Base-by-base conservation (phyloP, 2,329 filamentous ascomycete species). In the Sclerotinia glacialis region DNA sequence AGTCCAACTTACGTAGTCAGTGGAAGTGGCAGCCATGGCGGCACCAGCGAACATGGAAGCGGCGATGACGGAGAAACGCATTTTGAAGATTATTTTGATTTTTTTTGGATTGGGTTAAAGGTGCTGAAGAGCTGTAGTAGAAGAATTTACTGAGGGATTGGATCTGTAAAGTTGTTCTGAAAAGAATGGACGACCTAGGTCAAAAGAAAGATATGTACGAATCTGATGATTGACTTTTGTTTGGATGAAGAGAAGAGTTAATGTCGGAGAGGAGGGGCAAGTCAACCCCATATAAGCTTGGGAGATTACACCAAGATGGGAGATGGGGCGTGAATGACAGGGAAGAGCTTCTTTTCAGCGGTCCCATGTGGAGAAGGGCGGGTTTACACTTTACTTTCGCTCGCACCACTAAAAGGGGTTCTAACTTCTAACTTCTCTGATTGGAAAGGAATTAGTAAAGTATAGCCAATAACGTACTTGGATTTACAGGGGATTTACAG, bases 151-250 rank as follows among this genome's bases (percentile, higher is more conserved):
- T 49, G 50, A 53, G 37, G 11, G 2, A 5, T 40, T 40, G 14
- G 5, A n/a, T n/a, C 37, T 40, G 37, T 11, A 40, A 40, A 54
- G 52, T 54, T 61, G 23, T 71, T 74, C 67, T 73, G 60, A 69
- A 71, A 75, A 74, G 74, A 75, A 73, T 74, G 73, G 72, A 74
- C 72, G 74, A 75, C 74, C 74, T 72, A 71, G 72, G 74, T 76
- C 74, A 74, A 73, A 68, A 60, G 59, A 69, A 40, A 67, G 44
- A 56, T 65, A 44, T 61, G 61, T 67, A 52, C 65, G 66, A 44
- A 66, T 66, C 69, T 55, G 66, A 71, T 50, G 67, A 42, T 63
- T 61, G 69, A 64, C 66, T 68, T 40, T 34, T 34, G 67, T 69
- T 72, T 67, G 70, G 71, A 70, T 73, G 71, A 58, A 65, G 72